These are phyloP conservation scores for Microbotryum violaceum DNA, from an alignment of 1,284 basidiomycete genomes.

Conservation along the genomic window DNA sequence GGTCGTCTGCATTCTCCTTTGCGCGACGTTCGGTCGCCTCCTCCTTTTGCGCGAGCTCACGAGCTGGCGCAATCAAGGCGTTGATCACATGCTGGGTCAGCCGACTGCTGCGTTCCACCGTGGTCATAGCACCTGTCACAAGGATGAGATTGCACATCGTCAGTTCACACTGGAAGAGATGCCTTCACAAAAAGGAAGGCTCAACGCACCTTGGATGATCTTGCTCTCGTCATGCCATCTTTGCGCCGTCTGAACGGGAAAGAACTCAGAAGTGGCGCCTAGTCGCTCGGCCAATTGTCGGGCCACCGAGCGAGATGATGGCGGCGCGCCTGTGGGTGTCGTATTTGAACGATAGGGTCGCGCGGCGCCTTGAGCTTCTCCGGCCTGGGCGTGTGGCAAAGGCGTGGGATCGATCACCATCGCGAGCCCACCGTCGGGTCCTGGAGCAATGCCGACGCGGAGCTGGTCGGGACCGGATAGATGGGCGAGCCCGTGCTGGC, in stretches of 20 bases:
- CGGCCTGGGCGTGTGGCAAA: neutral
- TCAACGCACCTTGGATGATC: constrained; percentile 64
- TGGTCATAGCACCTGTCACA: constrained; percentile 33
- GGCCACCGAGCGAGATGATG: constrained; percentile 13
- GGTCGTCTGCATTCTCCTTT: constrained; percentile 6
- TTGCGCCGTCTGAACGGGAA: constrained; percentile 69
- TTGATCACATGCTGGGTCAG: constrained; percentile 66
- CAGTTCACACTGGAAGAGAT: neutral
- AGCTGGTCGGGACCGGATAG: constrained; percentile 31
- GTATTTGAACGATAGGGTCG: neutral
- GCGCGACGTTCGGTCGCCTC: constrained; percentile 6
- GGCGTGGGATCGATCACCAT: constrained; percentile 30
- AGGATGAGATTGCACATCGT: neutral
- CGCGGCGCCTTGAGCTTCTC: constrained; percentile 5
- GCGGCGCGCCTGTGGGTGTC: neutral
- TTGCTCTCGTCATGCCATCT: constrained; percentile 86
- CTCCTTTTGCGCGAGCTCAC: constrained; percentile 47
- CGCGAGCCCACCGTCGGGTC: constrained; percentile 28
- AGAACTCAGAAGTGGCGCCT: constrained; percentile 40
- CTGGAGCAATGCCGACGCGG: constrained; percentile 25
- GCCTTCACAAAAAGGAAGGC: neutral
- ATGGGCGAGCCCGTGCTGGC: constrained; percentile 26
- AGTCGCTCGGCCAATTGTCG: constrained; percentile 30
- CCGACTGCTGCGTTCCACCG: constrained; percentile 58
- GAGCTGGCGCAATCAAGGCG: constrained; percentile 70